Base-by-base conservation (phyloP, 1,284 basidiomycete species). In the Schizophyllum amplum region DNA sequence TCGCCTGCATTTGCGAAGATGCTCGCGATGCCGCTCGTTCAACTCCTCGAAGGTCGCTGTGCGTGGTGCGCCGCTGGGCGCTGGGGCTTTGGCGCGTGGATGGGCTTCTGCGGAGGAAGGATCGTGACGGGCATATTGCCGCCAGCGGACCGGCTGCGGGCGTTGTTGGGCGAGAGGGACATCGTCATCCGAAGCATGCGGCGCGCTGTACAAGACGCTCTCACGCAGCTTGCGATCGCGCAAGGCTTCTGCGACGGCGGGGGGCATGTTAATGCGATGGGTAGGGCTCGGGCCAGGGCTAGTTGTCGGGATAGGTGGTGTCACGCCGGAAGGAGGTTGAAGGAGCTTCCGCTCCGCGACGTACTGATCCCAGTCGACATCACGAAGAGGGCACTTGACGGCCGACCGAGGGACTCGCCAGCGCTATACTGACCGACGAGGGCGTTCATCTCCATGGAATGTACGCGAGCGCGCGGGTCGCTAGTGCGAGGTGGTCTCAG, bases 21-120 rank as follows among this genome's bases (percentile, higher is more conserved):
- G 90, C 72, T 89, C 84, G 57, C 86, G 80, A 64, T 92, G 89
- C n/a, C 90, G 77, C 64, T 89, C 88, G 55, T 82, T 83, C 50
- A 92, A 75, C 67, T 92, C 88, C 68, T 91, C 89, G 66, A 87
- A 90, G 2, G 90, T 90, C 54, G 79, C 78, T 48, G 82, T 78
- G 24, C 85, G 84, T 50, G 74, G 67, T 2, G 72, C 65, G 22
- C 74, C 68, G 4, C 77, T 21, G 13, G 74, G 22, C 74, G 72
- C 63, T 79, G 79, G 13, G 79, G 78, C 21, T 71, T 68, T 2
- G 81, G 79, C 7, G 81, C 69, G 23, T 72, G 67, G 25, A 80
- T 71, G 5, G 72, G 63, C 11, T 9, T 17, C 59, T 77, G 79
- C 52, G 87, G 87, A n/a, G 85, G 84, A 24, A 89, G 75, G 52